Conservation (phyloP, 2,329 filamentous ascomycete species). For the Pseudogymnoascus sp. region DNA sequence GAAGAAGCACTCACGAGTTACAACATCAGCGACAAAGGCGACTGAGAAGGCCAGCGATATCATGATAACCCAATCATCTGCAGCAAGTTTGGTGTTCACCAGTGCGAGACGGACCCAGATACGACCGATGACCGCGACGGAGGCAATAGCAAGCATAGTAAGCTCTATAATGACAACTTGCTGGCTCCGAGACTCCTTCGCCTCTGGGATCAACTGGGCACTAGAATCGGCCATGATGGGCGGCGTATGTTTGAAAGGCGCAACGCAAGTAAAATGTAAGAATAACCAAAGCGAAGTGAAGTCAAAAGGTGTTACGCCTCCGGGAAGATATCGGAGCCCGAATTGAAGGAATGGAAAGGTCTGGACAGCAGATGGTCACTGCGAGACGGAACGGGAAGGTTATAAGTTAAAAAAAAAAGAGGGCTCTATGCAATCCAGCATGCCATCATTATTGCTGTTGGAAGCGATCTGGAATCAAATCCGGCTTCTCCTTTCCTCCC, state of each 20-base stretch:
- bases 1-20: background rate
- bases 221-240: background rate
- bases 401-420: background rate
- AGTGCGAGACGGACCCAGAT: background rate
- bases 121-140: background rate
- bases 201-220: background rate
- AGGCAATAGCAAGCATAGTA: background rate
- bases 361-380: background rate
- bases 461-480: background rate
- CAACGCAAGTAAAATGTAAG: background rate
- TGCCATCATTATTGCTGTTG: background rate
- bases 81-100: background rate
- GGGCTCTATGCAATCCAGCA: background rate
- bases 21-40: conserved; percentile 1
- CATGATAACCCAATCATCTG: conserved; percentile 1
- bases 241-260: background rate
- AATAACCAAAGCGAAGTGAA: background rate
- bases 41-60: conserved; percentile 2
- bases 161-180: background rate
- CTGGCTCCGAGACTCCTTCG: background rate
- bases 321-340: background rate
- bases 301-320: background rate
- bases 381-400: background rate
- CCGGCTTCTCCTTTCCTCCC: background rate
- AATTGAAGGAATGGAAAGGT: background rate